Evolutionary conservation across 2,329 filamentous ascomycete genomes (phyloP).

Genomic region (Herpotrichia juniperi): DNA sequence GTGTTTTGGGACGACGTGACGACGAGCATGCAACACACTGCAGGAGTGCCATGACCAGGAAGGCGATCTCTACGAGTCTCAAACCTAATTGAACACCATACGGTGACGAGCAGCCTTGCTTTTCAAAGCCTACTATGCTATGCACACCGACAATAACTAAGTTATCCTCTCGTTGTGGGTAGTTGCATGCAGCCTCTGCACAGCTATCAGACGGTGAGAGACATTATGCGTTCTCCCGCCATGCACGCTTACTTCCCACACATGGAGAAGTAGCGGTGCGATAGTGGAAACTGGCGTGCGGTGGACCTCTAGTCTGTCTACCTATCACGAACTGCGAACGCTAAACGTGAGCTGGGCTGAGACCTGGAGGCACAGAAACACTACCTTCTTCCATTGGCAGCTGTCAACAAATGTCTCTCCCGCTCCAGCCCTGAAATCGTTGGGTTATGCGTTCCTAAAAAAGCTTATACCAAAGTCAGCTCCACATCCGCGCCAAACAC

Average conservation of each 20-base stretch:
- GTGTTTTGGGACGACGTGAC: too few relatives aligned
- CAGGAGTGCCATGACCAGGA: not conserved
- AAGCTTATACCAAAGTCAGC: not conserved
- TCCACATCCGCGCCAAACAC: not conserved
- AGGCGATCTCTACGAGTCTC: not conserved
- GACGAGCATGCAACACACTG: not conserved
- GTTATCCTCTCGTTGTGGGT: not conserved
- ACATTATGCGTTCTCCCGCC: not conserved
- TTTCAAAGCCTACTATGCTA: not conserved
- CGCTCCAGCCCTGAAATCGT: not conserved
- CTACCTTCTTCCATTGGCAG: slow-evolving; percentile 3
- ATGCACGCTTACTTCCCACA: slow-evolving; percentile 6
- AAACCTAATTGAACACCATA: too few relatives aligned
- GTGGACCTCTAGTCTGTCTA: not conserved
- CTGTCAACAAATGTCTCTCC: not conserved
- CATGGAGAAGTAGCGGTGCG: slow-evolving; percentile 12
- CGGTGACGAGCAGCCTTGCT: too few relatives aligned
- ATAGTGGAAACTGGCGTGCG: slow-evolving; percentile 9
- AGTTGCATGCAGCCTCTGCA: not conserved
- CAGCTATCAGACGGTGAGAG: slow-evolving; percentile 35
- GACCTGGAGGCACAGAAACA: not conserved
- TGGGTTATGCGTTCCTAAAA: slow-evolving; percentile 3
- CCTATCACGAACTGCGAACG: slow-evolving; percentile 16
- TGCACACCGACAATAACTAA: not conserved
- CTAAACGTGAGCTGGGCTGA: slow-evolving; percentile 17